phyloP scores from a whole-genome alignment of 2,329 filamentous ascomycete species.

The Fusarium brevicatenulatum region DNA sequence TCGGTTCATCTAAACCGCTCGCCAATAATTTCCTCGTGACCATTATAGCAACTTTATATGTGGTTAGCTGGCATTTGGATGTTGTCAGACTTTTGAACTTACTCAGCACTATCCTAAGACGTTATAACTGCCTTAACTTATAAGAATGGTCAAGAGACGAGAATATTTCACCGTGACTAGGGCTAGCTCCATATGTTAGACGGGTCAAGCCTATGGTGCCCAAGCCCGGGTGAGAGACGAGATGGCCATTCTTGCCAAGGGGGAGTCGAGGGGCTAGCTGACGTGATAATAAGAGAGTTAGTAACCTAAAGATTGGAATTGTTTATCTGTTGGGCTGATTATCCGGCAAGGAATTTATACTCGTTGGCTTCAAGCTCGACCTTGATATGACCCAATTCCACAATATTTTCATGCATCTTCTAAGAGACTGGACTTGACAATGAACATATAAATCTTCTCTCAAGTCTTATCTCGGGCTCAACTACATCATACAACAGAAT shows the following conservation, averaged over 20 bases:
- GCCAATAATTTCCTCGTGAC: conserved; percentile 58
- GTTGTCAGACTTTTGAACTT: not conserved
- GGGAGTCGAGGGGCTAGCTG: not conserved
- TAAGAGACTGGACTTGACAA: not conserved
- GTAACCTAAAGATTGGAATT: not conserved
- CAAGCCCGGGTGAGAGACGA: conserved; percentile 60
- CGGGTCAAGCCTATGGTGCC: conserved; percentile 59
- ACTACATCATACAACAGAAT: not conserved
- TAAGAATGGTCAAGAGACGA: conserved; percentile 59
- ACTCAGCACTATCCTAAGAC: conserved; percentile 60
- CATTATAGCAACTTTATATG: conserved; percentile 50
- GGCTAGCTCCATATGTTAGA: conserved; percentile 36
- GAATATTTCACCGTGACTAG: conserved; percentile 59
- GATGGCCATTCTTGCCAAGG: conserved; percentile 61
- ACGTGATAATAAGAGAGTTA: not conserved
- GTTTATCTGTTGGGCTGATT: not conserved
- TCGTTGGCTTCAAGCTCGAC: not conserved
- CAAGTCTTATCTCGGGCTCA: not conserved
- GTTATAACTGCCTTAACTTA: conserved; percentile 57
- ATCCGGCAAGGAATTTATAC: not conserved
- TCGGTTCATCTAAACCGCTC: conserved; percentile 59
- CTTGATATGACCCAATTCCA: not conserved
- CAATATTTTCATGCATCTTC: not conserved
- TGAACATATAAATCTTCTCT: not conserved
- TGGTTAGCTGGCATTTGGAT: not conserved